Evolutionary conservation across 2,329 filamentous ascomycete species (phyloP).

Genomic region (Magnaporthiopsis poae): DNA sequence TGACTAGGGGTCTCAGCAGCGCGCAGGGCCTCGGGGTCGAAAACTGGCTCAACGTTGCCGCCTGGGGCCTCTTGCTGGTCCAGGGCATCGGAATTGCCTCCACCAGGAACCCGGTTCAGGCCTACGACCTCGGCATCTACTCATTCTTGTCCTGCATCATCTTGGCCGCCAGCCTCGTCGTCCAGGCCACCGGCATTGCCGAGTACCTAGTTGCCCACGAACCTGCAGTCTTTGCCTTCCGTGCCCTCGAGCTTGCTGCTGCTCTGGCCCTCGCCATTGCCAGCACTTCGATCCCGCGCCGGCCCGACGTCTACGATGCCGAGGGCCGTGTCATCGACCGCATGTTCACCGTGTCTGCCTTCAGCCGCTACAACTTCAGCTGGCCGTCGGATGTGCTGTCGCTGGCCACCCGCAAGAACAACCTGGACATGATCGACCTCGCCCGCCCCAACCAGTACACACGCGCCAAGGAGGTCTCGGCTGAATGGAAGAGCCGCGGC

Average conservation of each 20-base stretch:
- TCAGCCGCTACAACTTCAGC: slow-evolving; percentile 53
- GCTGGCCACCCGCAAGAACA: slow-evolving; percentile 45
- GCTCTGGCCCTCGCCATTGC: slow-evolving; percentile 35
- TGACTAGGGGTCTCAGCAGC: slow-evolving; percentile 27
- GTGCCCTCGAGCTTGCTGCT: slow-evolving; percentile 36
- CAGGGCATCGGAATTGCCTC: slow-evolving; percentile 42
- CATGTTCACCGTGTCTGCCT: slow-evolving; percentile 50
- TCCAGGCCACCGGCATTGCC: slow-evolving; percentile 33
- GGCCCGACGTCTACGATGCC: slow-evolving; percentile 53
- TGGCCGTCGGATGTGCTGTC: slow-evolving; percentile 52
- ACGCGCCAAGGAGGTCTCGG: slow-evolving; percentile 39
- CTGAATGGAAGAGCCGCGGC: slow-evolving; percentile 38
- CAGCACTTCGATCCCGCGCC: slow-evolving; percentile 50
- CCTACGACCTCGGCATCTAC: slow-evolving; percentile 44
- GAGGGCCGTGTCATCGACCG: slow-evolving; percentile 52
- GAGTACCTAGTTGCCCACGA: slow-evolving; percentile 24
- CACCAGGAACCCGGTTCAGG: slow-evolving; percentile 39
- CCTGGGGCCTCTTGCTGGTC: slow-evolving; percentile 46
- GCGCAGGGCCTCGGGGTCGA: slow-evolving; percentile 34
- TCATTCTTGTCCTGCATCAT: slow-evolving; percentile 37
- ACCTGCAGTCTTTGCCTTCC: slow-evolving; percentile 31
- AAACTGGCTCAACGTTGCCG: slow-evolving; percentile 49
- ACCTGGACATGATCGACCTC: slow-evolving; percentile 53
- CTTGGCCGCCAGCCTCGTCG: slow-evolving; percentile 32
- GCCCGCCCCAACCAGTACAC: slow-evolving; percentile 49